Base-by-base conservation (phyloP, 1,284 basidiomycete species). In the Sphagnurus paluster region DNA sequence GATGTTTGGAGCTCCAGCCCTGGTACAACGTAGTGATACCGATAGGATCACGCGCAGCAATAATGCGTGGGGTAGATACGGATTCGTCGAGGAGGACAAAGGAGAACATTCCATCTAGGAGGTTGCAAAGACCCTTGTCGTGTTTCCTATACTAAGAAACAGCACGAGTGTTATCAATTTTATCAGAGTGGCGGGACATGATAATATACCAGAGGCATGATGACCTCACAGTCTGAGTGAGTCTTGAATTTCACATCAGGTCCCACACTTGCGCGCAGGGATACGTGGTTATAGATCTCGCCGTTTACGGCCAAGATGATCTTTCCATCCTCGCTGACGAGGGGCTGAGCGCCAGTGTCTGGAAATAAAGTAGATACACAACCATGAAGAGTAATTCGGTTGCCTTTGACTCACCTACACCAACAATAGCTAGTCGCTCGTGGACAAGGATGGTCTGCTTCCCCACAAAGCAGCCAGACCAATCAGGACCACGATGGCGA, bases 11-110 rank as follows among this genome's bases (percentile, higher is more conserved):
- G 69, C 79, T 85, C 84, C 89, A 91, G 45, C 97, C 97, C 72
- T 98, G 93, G 73, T 99, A 99, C 16, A 99, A 78, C 9, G 97
- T 98, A 36, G 97, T 99, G 68, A 99, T 94, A 30, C 97, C 97
- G 63, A 99, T 90, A 20, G 97, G 95, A 68, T 99, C 97, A 44
- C 97, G 87, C 17, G 95, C 94, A 45, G 96, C 96, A 60, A 99
- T 92, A 52, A 98, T 77, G 49, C 95, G 84, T 30, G 93, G 79
- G 5, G 97, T 96, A 1, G 87, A 77, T 48, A 91, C 87, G 9
- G 90, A 90, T 62, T 94, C 93, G 71, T 99, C 97, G 48, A 99
- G 77, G 34, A 99, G 81, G 55, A 98, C 88, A 63, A 99, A 99
- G 9, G 94, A 95, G 75, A 99, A 99, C 93, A 99, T 98, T 58